Evolutionary conservation across 1,284 basidiomycete genomes (phyloP).

Genomic region (Irpex sp.): DNA sequence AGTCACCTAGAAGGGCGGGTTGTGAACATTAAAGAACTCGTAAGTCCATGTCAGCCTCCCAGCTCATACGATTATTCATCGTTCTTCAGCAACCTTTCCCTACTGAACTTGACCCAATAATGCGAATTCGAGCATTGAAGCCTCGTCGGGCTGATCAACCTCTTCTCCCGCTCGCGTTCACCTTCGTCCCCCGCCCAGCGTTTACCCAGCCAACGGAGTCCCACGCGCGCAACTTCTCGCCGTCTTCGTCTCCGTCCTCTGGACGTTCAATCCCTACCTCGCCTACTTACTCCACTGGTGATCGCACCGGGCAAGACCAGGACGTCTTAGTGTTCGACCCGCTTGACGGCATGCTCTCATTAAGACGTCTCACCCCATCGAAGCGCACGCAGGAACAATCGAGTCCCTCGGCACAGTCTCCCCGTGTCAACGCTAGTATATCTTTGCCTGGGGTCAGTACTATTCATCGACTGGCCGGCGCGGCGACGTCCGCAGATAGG

Average conservation of each 20-base stretch:
- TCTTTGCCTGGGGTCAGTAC: conserved; percentile 44
- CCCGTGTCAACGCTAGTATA: conserved; percentile 31
- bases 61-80: neutral
- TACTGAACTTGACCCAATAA: conserved; percentile 53
- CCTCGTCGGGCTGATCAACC: conserved; percentile 29
- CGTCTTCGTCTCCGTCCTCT: conserved; percentile 20
- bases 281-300: conserved; percentile 27
- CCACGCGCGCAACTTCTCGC: conserved; percentile 1
- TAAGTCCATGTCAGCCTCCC: conserved; percentile 27
- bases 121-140: conserved; percentile 46
- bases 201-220: conserved; percentile 29
- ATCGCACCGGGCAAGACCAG: conserved; percentile 45
- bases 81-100: conserved; percentile 44
- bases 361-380: conserved; percentile 52
- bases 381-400: conserved; percentile 30
- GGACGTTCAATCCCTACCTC: conserved; percentile 33
- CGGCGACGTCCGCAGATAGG: conserved; percentile 16
- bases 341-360: conserved; percentile 49
- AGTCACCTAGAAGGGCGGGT: conserved; percentile 63
- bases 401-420: conserved; percentile 30
- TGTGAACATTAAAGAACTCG: conserved; percentile 48
- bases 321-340: conserved; percentile 68
- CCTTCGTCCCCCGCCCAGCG: conserved; percentile 43
- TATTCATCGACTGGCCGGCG: conserved; percentile 22
- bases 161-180: conserved; percentile 47